phyloP scores from a whole-genome alignment of 2,329 filamentous ascomycete genomes.

The Penicillium sp. region DNA sequence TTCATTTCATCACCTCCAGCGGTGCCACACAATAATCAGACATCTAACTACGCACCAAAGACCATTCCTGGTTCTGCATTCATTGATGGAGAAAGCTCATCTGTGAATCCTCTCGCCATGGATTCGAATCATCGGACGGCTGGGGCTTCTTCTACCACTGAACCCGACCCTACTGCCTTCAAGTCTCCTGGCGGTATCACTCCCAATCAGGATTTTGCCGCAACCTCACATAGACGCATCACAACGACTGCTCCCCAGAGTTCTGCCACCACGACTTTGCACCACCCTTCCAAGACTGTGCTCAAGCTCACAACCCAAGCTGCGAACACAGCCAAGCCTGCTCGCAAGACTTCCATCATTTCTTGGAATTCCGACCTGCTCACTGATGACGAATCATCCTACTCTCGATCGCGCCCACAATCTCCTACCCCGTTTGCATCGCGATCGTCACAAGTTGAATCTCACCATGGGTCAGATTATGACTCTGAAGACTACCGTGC shows the following conservation, averaged over 20 bases:
- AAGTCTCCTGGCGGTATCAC: neutral
- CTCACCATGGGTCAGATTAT: slow-evolving; percentile 43
- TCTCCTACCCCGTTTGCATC: slow-evolving; percentile 29
- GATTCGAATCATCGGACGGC: neutral
- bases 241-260: neutral
- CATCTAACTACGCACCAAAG: neutral
- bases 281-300: neutral
- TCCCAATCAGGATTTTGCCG: neutral
- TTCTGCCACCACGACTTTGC: neutral
- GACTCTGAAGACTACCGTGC: slow-evolving; percentile 58
- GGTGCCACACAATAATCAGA: neutral
- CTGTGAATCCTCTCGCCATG: neutral
- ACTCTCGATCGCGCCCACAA: neutral
- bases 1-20: neutral
- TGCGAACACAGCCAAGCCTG: neutral
- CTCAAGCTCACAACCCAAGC: neutral
- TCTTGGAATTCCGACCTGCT: slow-evolving; percentile 3
- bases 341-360: slow-evolving; percentile 1
- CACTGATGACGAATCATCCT: slow-evolving; percentile 2
- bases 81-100: neutral
- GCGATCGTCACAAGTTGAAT: slow-evolving; percentile 4
- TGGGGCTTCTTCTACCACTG: neutral
- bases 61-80: neutral
- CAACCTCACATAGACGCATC: neutral
- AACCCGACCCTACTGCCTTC: neutral